Evolutionary conservation across 1,284 basidiomycete species (phyloP).

Genomic region (Ceratobasidium sp.): DNA sequence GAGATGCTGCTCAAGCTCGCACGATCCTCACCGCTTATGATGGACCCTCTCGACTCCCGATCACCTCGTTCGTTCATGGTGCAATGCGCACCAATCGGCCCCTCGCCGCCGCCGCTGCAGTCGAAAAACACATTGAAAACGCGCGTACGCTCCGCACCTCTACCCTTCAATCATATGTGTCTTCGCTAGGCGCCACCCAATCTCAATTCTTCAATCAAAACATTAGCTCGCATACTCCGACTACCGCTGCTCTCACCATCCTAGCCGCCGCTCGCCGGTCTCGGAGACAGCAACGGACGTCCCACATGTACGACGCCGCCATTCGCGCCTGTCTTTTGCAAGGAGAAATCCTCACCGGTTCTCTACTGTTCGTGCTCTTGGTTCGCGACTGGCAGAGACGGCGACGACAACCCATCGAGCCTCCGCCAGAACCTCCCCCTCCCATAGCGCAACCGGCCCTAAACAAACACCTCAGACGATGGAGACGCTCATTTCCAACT

Average conservation of each 20-base stretch:
- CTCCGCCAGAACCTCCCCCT: background rate
- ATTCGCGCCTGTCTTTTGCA: slow-evolving; percentile 77
- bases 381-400: slow-evolving; percentile 73
- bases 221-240: slow-evolving; percentile 21
- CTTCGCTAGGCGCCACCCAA: slow-evolving; percentile 11
- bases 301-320: slow-evolving; percentile 69
- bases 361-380: slow-evolving; percentile 74
- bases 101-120: slow-evolving; percentile 22
- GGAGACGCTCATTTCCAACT: slow-evolving; percentile 30
- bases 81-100: slow-evolving; percentile 21
- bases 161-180: slow-evolving; percentile 32
- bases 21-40: slow-evolving; percentile 2
- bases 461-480: slow-evolving; percentile 7
- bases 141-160: background rate
- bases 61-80: slow-evolving; percentile 35
- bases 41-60: slow-evolving; percentile 32
- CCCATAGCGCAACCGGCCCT: background rate
- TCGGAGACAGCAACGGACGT: slow-evolving; percentile 44
- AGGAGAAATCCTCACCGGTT: slow-evolving; percentile 79
- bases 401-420: slow-evolving; percentile 39
- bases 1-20: slow-evolving; percentile 19
- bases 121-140: slow-evolving; percentile 32
- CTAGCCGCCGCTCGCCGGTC: slow-evolving; percentile 47
- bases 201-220: slow-evolving; percentile 26
- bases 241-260: slow-evolving; percentile 43